Base-by-base conservation (phyloP, 2,329 filamentous ascomycete genomes). In the Epichloe typhina region DNA sequence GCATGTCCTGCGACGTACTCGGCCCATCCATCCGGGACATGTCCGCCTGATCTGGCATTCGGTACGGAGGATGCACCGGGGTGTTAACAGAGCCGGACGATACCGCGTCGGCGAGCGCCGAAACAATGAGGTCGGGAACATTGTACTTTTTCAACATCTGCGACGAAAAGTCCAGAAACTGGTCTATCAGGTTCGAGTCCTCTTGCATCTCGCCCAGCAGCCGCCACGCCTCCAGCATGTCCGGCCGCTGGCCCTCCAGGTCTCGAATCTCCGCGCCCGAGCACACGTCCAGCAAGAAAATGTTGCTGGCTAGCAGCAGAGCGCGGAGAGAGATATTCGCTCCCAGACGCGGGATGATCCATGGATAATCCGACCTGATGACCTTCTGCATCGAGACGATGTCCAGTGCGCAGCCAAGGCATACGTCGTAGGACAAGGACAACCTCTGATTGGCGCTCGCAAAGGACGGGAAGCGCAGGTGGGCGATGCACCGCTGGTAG, bases 121-220 rank as follows among this genome's bases (percentile, higher is more conserved):
- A 43, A 12, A 52, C 23, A 19, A 50, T 52, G 9, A 38, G 23
- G 19, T 46, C 31, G 15, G 23, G 11, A 6, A 50, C 43, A 5
- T 17, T 36, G 43, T 52, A 52, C 50, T 52, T 52, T 3, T n/a
- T 37, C 7, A 52, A 21, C 47, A 52, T 52, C 31, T 46, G 47
- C 19, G 40, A 31, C 9, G 50, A 33, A 41, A 52, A 52, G 13
- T 46, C 47, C 41, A 50, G 26, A 21, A 52, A 52, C 41, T 47
- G 50, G 6, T 52, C 47, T 21, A 49, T 23, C 19, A 49, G 26
- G 19, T 52, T 50, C 13, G 50, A 52, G 12, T 33, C 47, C 26
- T 50, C 50, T 26, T 39, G 42, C 46, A 46, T 26, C 12, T 46
- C 47, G 19, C 37, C 35, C 47, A 52, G 12, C 4, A 49, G 15